Conservation (phyloP, 2,329 filamentous ascomycete species). For the Cladorrhinum sp. region DNA sequence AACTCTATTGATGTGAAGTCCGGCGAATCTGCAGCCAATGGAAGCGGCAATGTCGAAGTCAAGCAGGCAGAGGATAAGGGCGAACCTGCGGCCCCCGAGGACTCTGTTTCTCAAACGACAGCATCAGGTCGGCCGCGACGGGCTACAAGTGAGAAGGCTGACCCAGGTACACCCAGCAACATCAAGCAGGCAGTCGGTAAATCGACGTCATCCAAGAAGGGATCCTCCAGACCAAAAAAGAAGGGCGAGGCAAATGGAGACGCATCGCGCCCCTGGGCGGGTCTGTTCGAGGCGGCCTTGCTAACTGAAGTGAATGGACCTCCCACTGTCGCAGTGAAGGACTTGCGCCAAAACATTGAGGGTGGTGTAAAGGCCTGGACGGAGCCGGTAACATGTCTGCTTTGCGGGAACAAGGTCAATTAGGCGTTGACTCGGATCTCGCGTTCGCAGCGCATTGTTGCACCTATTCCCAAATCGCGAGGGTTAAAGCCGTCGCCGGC, state of each 20-base stretch:
- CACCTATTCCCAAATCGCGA: background rate
- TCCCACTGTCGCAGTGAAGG: slow-evolving; percentile 50
- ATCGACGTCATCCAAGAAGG: slow-evolving; percentile 29
- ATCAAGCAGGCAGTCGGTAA: slow-evolving; percentile 31
- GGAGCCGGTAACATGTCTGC: slow-evolving; percentile 49
- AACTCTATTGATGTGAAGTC: slow-evolving; percentile 54
- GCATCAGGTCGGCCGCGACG: slow-evolving; percentile 21
- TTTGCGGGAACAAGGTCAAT: slow-evolving; percentile 48
- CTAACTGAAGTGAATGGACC: slow-evolving; percentile 43
- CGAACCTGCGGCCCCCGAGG: slow-evolving; percentile 23
- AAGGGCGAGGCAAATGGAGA: slow-evolving; percentile 33
- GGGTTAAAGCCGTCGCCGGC: too few species aligned
- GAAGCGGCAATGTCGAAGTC: slow-evolving; percentile 37
- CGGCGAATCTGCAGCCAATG: slow-evolving; percentile 35
- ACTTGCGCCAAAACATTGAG: slow-evolving; percentile 46
- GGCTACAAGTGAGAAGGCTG: slow-evolving; percentile 28
- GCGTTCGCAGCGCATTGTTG: background rate
- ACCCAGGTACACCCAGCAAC: slow-evolving; percentile 15
- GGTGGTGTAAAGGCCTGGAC: slow-evolving; percentile 54
- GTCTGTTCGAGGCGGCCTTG: slow-evolving; percentile 50
- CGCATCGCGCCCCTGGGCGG: slow-evolving; percentile 46
- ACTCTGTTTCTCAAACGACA: slow-evolving; percentile 22
- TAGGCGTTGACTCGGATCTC: slow-evolving; percentile 26
- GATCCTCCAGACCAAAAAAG: slow-evolving; percentile 37
- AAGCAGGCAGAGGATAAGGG: slow-evolving; percentile 33